Evolutionary conservation across 257 asterid genomes (phyloP).

Genomic region (Nicotiana knightiana): DNA sequence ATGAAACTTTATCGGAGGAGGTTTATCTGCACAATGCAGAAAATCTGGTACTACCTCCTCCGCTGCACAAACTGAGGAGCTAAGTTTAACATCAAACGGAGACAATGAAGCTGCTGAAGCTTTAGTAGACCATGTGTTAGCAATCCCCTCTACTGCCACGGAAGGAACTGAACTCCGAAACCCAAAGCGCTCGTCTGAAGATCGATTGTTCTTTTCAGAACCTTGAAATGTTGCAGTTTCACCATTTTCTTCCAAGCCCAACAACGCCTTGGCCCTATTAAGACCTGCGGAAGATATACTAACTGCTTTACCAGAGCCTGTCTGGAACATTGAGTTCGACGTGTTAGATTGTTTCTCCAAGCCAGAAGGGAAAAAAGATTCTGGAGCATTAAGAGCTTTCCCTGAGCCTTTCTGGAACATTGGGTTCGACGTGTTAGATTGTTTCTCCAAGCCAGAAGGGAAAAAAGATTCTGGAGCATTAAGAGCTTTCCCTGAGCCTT

Average conservation of each 20-base stretch:
- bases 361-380: conserved; percentile 8
- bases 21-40: conserved; percentile 33
- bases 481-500: conserved; percentile 46
- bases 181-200: conserved; percentile 24
- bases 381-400: conserved; percentile 40
- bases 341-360: not conserved
- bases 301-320: conserved; percentile 71
- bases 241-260: conserved; percentile 53
- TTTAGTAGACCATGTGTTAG: conserved; percentile 25
- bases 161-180: conserved; percentile 22
- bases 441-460: conserved; percentile 3
- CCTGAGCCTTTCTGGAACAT: conserved; percentile 45
- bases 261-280: conserved; percentile 63
- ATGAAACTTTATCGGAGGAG: conserved; percentile 74
- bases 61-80: conserved; percentile 23
- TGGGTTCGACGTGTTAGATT: conserved; percentile 13
- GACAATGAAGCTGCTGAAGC: conserved; percentile 21
- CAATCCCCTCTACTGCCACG: conserved; percentile 12
- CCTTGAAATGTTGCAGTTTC: conserved; percentile 31
- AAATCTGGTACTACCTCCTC: conserved; percentile 27
- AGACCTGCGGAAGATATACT: conserved; percentile 68
- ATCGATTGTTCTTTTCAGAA: conserved; percentile 24
- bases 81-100: conserved; percentile 27
- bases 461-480: conserved; percentile 25
- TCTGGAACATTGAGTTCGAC: conserved; percentile 33